These are phyloP conservation scores for Podospora comata DNA, from an alignment of 495 filamentous ascomycete genomes.

Conservation along the genomic window DNA sequence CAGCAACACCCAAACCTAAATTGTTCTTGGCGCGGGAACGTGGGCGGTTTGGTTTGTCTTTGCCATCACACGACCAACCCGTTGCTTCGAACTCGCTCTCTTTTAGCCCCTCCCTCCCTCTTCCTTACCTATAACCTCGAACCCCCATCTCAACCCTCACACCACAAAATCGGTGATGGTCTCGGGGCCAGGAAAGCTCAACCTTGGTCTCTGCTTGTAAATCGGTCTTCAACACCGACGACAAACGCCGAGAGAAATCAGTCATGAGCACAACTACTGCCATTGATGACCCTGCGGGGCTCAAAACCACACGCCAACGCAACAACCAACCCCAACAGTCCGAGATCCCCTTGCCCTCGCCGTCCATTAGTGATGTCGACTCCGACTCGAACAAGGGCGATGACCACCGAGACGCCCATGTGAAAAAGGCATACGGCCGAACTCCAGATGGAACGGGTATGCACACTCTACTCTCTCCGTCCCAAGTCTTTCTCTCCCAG, in stretches of 20 bases:
- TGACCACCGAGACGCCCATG: slow-evolving; percentile 19
- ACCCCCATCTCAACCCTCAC: not conserved
- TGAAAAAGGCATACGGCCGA: slow-evolving; percentile 80
- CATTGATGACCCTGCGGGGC: slow-evolving; percentile 20
- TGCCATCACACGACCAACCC: slow-evolving; percentile 12
- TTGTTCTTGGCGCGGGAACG: slow-evolving; percentile 17
- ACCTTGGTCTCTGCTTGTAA: slow-evolving; percentile 20
- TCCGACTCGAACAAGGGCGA: not conserved
- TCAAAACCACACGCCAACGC: slow-evolving; percentile 30
- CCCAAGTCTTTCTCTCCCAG: not conserved
- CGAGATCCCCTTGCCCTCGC: slow-evolving; percentile 1
- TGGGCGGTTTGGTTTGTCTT: not conserved
- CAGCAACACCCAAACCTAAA: slow-evolving; percentile 9
- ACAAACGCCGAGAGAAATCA: slow-evolving; percentile 10
- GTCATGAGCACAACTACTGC: slow-evolving; percentile 27
- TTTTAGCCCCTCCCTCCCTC: slow-evolving; percentile 15
- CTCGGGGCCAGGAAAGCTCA: slow-evolving; percentile 20
- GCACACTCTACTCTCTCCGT: slow-evolving; percentile 27
- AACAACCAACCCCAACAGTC: slow-evolving; percentile 3
- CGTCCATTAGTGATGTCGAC: slow-evolving; percentile 1
- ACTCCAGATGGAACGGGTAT: slow-evolving; percentile 87
- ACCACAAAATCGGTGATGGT: slow-evolving; percentile 12
- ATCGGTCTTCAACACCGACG: slow-evolving; percentile 32
- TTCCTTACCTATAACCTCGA: not conserved
- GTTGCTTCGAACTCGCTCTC: not conserved